phyloP scores from a whole-genome alignment of 1,284 basidiomycete genomes.

The Xerocomus nothofagi region DNA sequence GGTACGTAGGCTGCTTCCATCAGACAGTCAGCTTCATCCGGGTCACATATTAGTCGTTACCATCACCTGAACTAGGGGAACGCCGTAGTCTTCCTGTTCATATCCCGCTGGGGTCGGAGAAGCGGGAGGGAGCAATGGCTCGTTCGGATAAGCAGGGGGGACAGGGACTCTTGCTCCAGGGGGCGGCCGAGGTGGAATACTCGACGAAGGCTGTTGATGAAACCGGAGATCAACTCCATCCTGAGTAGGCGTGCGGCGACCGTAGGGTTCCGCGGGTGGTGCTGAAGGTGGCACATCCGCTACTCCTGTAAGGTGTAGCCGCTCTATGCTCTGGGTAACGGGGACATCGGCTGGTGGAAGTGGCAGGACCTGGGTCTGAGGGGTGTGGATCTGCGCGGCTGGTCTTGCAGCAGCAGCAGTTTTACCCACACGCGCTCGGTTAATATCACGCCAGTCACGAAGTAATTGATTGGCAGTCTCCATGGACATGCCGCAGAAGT shows the following conservation, averaged over 20 bases:
- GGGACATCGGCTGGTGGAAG: slow-evolving; percentile 32
- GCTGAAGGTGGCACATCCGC: slow-evolving; percentile 34
- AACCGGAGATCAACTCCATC: slow-evolving; percentile 34
- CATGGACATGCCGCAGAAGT: slow-evolving; percentile 99
- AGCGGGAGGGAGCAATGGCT: slow-evolving; percentile 31
- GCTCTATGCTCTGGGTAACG: slow-evolving; percentile 46
- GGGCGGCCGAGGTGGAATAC: slow-evolving; percentile 42
- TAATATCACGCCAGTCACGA: slow-evolving; percentile 86
- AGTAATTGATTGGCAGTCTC: slow-evolving; percentile 96
- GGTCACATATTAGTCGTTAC: background rate
- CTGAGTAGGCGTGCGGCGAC: slow-evolving; percentile 35
- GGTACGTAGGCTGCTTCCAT: slow-evolving; percentile 25
- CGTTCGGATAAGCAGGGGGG: slow-evolving; percentile 37
- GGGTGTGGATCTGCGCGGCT: slow-evolving; percentile 37
- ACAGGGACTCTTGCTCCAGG: slow-evolving; percentile 47
- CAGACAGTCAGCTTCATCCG: slow-evolving; percentile 13
- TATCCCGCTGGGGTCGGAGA: slow-evolving; percentile 21
- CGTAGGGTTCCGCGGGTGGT: slow-evolving; percentile 37
- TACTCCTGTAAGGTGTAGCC: slow-evolving; percentile 48
- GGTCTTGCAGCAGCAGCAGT: slow-evolving; percentile 36
- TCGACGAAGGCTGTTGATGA: slow-evolving; percentile 33
- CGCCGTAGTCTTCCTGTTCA: slow-evolving; percentile 35
- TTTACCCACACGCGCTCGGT: slow-evolving; percentile 54
- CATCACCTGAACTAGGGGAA: slow-evolving; percentile 27
- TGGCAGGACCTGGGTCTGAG: slow-evolving; percentile 32